phyloP scores from a whole-genome alignment of 1,139 yeast genomes.

The Blastobotrys arbuscula region DNA sequence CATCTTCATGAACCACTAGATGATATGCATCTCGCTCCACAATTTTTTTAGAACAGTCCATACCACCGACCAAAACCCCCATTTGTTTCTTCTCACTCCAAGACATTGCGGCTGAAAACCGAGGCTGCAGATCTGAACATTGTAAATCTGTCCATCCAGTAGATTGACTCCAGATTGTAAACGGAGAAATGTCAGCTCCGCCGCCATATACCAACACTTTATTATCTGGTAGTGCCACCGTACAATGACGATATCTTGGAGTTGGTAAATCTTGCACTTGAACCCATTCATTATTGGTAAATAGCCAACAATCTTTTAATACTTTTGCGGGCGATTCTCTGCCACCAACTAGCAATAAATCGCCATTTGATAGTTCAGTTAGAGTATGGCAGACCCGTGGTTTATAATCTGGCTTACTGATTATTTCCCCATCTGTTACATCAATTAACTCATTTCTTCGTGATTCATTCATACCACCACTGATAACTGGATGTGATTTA shows the following conservation, averaged over 20 bases:
- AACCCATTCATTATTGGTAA: constrained; percentile 34
- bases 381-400: constrained; percentile 61
- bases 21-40: constrained; percentile 37
- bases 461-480: constrained; percentile 54
- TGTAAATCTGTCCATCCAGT: constrained; percentile 23
- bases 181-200: constrained; percentile 22
- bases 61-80: constrained; percentile 57
- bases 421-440: background rate
- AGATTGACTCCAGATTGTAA: constrained; percentile 22
- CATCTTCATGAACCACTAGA: constrained; percentile 27
- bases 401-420: background rate
- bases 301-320: constrained; percentile 41
- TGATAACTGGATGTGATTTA: constrained; percentile 33
- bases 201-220: constrained; percentile 55
- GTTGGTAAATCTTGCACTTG: constrained; percentile 38
- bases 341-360: constrained; percentile 57
- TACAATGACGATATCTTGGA: constrained; percentile 51
- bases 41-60: constrained; percentile 32
- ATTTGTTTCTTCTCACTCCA: constrained; percentile 24
- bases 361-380: constrained; percentile 33
- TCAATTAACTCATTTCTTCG: constrained; percentile 32
- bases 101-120: constrained; percentile 32
- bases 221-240: constrained; percentile 35
- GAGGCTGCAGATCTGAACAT: constrained; percentile 8
- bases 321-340: constrained; percentile 54